Conservation (phyloP, 2,329 filamentous ascomycete species). For the Fusarium cicatricum region DNA sequence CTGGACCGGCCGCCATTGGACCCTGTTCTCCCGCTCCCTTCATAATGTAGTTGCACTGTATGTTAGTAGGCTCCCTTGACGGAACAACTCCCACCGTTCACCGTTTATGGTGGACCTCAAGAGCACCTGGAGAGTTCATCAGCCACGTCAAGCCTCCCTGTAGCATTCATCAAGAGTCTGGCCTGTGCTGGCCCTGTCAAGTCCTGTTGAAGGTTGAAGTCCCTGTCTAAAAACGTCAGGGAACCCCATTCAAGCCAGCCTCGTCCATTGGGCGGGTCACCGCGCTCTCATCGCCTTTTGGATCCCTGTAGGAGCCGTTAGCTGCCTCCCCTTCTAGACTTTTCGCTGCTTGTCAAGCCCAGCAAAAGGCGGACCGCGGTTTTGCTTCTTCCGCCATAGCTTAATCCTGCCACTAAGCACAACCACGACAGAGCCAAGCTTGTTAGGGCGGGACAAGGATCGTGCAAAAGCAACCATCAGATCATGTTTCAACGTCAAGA, state of each 20-base stretch:
- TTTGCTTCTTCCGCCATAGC: slow-evolving; percentile 39
- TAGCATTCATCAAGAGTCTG: neutral
- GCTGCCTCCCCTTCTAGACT: slow-evolving; percentile 14
- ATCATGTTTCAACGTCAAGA: neutral
- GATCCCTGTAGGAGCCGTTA: slow-evolving; percentile 2
- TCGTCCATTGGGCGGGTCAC: neutral
- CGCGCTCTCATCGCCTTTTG: neutral
- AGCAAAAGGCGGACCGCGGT: slow-evolving; percentile 6
- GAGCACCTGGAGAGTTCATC: slow-evolving; percentile 9
- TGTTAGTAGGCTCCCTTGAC: neutral
- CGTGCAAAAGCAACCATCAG: slow-evolving; percentile 1
- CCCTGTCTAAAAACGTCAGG: slow-evolving; percentile 15
- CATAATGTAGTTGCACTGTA: no score
- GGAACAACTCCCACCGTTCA: slow-evolving; percentile 9
- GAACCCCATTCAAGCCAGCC: neutral
- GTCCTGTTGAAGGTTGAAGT: neutral
- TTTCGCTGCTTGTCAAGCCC: slow-evolving; percentile 1
- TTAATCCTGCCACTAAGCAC: slow-evolving; percentile 23
- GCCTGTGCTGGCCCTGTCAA: slow-evolving; percentile 4
- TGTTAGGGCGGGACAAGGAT: neutral
- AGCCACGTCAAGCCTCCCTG: no score
- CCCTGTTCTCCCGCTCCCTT: neutral
- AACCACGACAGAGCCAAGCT: slow-evolving; percentile 10
- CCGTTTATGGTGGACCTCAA: slow-evolving; percentile 14
- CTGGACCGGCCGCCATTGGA: neutral